Conservation (phyloP, 23 red algal species). For the Gracilaria gracilis region DNA sequence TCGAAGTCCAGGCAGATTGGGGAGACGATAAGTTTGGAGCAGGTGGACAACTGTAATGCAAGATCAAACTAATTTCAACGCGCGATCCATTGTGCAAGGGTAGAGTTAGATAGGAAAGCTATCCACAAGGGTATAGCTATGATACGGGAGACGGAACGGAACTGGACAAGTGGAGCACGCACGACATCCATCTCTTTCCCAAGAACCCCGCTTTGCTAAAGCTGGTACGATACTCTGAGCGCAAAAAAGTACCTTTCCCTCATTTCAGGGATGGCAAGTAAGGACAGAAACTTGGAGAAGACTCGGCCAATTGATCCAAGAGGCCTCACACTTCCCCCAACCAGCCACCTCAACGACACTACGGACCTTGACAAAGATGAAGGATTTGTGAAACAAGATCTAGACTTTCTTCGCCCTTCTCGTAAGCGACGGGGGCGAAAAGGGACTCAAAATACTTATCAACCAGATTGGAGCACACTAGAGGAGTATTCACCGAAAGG, state of each 20-base stretch:
- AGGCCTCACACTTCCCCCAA: neutral
- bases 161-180: too few relatives aligned
- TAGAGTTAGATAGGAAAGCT: too few relatives aligned
- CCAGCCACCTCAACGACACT: neutral
- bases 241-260: too few relatives aligned
- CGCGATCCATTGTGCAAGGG: neutral
- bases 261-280: neutral
- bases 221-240: too few relatives aligned
- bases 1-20: too few relatives aligned
- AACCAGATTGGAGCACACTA: slow-evolving; percentile 1
- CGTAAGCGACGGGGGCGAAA: neutral
- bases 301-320: neutral
- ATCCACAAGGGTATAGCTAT: too few relatives aligned
- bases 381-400: slow-evolving; percentile 22
- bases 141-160: too few relatives aligned
- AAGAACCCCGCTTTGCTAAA: too few relatives aligned
- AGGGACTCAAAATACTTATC: too few relatives aligned
- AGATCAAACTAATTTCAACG: neutral
- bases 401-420: slow-evolving; percentile 11
- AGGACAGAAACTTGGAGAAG: neutral
- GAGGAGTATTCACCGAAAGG: neutral
- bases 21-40: too few relatives aligned
- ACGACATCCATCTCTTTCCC: too few relatives aligned
- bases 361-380: slow-evolving; percentile 6
- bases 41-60: slow-evolving; percentile 7